A percentile compares a stretch with the other conserved stretches of the same genome.
phyloP scores from a whole-genome alignment of 305 asterid species.

The Solanum aculeatissimum region DNA sequence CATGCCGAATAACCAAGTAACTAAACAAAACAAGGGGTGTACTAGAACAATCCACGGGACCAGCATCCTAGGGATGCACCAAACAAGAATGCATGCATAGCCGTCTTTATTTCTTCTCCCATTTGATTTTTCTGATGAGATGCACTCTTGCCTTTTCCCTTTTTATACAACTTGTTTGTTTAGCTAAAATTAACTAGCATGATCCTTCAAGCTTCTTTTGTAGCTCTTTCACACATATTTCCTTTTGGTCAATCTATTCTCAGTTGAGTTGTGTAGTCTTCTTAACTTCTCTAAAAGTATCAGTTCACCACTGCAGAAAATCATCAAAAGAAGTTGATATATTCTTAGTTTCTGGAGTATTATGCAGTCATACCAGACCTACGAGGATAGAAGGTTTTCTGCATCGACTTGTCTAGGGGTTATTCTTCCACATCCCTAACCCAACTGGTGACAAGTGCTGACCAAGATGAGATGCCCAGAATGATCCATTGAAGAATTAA shows the following conservation, averaged over 20 bases:
- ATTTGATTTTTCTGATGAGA: not conserved
- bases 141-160: not conserved
- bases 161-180: not conserved
- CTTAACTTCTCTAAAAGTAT: not conserved
- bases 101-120: not conserved
- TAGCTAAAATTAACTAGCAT: not conserved
- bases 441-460: not conserved
- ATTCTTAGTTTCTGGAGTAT: not conserved
- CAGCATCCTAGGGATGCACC: not conserved
- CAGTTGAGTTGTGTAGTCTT: not conserved
- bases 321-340: not conserved
- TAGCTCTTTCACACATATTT: not conserved
- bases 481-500: not conserved
- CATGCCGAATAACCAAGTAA: not conserved
- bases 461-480: not conserved
- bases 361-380: not conserved
- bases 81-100: not conserved
- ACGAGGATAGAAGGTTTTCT: not conserved
- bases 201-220: not conserved
- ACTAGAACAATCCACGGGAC: not conserved
- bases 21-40: not conserved
- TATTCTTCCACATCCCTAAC: not conserved
- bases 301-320: not conserved
- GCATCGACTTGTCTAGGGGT: not conserved
- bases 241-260: not conserved